A percentile compares a stretch with the other conserved stretches of the same genome.
Conservation (phyloP, 2,329 filamentous ascomycete species). For the Berkeleyomyces rouxiae region DNA sequence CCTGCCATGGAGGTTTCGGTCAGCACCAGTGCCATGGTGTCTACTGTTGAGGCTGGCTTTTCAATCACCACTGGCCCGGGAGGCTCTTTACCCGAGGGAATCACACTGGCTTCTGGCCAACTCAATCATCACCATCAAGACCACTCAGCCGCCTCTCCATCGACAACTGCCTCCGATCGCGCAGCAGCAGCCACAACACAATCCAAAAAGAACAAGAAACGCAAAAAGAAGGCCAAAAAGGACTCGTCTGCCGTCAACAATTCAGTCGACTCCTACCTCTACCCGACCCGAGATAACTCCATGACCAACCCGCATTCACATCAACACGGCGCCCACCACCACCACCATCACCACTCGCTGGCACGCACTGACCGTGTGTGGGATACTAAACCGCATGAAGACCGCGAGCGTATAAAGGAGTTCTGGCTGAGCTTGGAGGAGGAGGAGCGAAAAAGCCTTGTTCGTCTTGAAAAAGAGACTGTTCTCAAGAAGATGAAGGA, state of each 20-base stretch:
- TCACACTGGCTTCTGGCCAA: conserved; percentile 17
- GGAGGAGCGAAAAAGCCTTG: conserved; percentile 82
- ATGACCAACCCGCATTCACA: neutral
- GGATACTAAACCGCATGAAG: conserved; percentile 89
- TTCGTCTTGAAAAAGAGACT: conserved; percentile 97
- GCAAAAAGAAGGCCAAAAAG: conserved; percentile 42
- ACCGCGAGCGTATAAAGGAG: conserved; percentile 92
- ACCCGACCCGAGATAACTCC: neutral
- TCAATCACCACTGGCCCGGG: neutral
- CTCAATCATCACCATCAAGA: conserved; percentile 23
- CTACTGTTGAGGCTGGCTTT: neutral
- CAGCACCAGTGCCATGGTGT: neutral
- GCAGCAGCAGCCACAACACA: conserved; percentile 20
- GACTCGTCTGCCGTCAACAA: conserved; percentile 8
- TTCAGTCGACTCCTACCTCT: neutral
- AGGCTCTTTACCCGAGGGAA: neutral
- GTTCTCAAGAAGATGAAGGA: conserved; percentile 99
- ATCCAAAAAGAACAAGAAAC: conserved; percentile 49
- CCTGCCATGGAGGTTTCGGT: neutral
- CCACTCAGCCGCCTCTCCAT: neutral
- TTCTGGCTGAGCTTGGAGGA: conserved; percentile 94
- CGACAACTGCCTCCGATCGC: conserved; percentile 12
- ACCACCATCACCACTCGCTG: neutral
- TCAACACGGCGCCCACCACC: neutral
- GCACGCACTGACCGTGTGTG: conserved; percentile 44